phyloP scores from a whole-genome alignment of 2,329 filamentous ascomycete genomes.

The Aspergillus sojae region DNA sequence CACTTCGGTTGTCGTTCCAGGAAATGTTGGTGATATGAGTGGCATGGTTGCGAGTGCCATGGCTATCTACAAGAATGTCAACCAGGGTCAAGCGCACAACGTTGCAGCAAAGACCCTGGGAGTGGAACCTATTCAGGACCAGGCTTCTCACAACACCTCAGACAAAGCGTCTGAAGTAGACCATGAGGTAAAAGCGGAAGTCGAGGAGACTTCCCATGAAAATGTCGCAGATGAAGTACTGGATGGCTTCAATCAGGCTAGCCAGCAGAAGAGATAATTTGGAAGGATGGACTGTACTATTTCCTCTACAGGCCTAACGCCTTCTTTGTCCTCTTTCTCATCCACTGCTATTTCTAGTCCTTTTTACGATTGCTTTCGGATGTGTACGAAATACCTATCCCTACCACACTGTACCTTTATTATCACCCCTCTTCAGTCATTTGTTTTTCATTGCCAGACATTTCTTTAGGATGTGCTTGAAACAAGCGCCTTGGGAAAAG shows the following conservation, averaged over 20 bases:
- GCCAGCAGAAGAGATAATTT: conserved; percentile 33
- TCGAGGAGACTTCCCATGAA: conserved; percentile 27
- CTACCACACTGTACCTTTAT: conserved; percentile 9
- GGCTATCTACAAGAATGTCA: conserved; percentile 93
- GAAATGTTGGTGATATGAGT: conserved; percentile 94
- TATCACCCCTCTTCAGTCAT: background rate
- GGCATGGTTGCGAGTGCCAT: conserved; percentile 96
- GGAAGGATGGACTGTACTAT: background rate
- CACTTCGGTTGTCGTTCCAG: conserved; percentile 91
- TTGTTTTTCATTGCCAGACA: background rate
- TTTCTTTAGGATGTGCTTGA: background rate
- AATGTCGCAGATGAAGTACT: conserved; percentile 53
- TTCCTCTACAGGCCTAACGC: background rate
- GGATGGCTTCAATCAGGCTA: conserved; percentile 51
- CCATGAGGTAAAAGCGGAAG: conserved; percentile 15
- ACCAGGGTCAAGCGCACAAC: conserved; percentile 72
- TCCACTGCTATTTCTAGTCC: conserved; percentile 4
- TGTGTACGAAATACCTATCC: conserved; percentile 4
- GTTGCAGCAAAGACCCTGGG: conserved; percentile 50
- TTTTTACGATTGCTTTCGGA: conserved; percentile 12
- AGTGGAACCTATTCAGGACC: conserved; percentile 21
- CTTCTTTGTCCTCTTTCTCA: conserved; percentile 2
- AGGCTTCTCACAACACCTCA: conserved; percentile 12
- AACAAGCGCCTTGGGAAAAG: background rate
- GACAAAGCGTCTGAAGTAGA: conserved; percentile 31